Conservation (phyloP, 2,329 filamentous ascomycete genomes). For the Penicillium hesseltinei region DNA sequence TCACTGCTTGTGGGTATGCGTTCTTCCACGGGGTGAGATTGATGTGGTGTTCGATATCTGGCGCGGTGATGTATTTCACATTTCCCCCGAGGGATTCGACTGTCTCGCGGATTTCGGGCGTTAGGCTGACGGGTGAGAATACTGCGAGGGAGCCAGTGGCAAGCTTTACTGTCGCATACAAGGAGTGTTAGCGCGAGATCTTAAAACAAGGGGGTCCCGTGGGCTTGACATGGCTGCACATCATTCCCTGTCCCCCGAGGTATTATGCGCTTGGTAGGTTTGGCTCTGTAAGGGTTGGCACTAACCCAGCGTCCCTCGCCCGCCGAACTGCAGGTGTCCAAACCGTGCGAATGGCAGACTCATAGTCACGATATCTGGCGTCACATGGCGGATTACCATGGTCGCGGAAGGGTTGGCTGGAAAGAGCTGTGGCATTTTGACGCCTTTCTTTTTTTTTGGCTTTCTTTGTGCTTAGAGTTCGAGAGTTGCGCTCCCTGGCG, state of each 20-base stretch:
- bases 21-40: conserved; percentile 82
- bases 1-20: conserved; percentile 72
- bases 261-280: conserved; percentile 2
- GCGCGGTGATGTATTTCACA: conserved; percentile 80
- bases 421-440: conserved; percentile 52
- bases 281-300: conserved; percentile 13
- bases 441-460: neutral
- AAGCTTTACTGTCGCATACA: conserved; percentile 63
- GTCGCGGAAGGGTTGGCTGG: conserved; percentile 72
- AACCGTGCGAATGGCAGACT: conserved; percentile 77
- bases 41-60: conserved; percentile 93
- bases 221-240: neutral
- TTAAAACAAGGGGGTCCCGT: neutral
- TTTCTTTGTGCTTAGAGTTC: neutral
- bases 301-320: conserved; percentile 78
- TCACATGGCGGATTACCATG: conserved; percentile 86
- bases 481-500: conserved; percentile 11
- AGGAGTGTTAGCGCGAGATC: conserved; percentile 16
- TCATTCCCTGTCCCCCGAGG: neutral
- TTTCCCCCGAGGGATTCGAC: conserved; percentile 63
- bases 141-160: conserved; percentile 75
- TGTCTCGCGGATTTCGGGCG: conserved; percentile 65
- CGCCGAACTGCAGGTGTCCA: conserved; percentile 77
- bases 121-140: conserved; percentile 88
- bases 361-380: conserved; percentile 63